Evolutionary conservation across 148 eudicot genomes (phyloP), one percentile per base, ranked within the genome.

Genomic region (Camellia japonica): DNA sequence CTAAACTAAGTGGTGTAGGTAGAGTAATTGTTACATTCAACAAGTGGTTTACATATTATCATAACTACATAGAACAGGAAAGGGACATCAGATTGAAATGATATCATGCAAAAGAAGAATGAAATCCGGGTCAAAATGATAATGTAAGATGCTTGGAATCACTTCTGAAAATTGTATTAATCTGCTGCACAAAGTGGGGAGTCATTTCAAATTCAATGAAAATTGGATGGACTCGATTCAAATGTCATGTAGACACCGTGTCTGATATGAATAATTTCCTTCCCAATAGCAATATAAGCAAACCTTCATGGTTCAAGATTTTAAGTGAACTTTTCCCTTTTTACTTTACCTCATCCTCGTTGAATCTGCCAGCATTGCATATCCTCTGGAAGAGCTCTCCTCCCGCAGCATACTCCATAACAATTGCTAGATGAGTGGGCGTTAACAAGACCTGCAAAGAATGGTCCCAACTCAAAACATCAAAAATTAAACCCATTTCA

Each of bases 371-470:
- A 42, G 90, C 88, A 52, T 67, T 83, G 76, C 88, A 78, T 75
- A 91, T 89, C 68, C 92, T 84, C 51, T 76, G 80, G 69, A 89
- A 89, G 74, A 89, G 90, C 71, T 91, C 94, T 10, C 94, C 94
- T 64, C 94, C 94, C 0, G 92, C 87, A 3, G 94, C 94, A 79
- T 91, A 91, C 80, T 91, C 94, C 94, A 91, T 91, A n/a, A 86
- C 90, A 38, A 91, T 89, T 41, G 87, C 94, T 62, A 91, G 82
- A 80, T 89, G 94, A 30, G 94, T 91, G 1, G 92, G 90, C 11
- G 94, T 89, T 55, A 87, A 78, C 73, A 91, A 80, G 8, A 89
- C 92, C 90, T 88, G 76, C 71, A 64, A 68, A 38, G 6, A 41
- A 67, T 44, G 7, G 66, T 12, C 60, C 9, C 54, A 56, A 0